Evolutionary conservation across 805 yeast species (phyloP).

Genomic region (Debaryomyces castellii): DNA sequence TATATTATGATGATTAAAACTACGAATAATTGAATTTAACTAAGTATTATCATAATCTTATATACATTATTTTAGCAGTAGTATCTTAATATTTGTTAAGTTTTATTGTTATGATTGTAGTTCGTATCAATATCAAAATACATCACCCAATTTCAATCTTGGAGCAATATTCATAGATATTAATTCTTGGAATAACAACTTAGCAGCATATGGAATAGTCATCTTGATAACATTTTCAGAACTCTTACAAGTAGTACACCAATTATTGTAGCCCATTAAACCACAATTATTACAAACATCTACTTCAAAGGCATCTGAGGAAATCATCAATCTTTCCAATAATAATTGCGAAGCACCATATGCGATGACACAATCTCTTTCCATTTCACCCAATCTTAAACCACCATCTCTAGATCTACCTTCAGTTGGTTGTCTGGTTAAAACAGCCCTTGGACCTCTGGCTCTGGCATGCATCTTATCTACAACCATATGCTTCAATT

Average conservation of each 20-base stretch:
- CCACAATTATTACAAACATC: conserved; percentile 95
- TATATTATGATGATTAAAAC: too few species aligned
- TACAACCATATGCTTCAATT: conserved; percentile 96
- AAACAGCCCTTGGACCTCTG: conserved; percentile 96
- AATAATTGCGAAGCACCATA: conserved; percentile 96
- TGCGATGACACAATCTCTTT: conserved; percentile 98
- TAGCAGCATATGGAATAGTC: conserved; percentile 99
- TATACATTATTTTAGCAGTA: too few species aligned
- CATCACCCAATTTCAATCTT: conserved; percentile 84
- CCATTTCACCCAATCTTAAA: conserved; percentile 98
- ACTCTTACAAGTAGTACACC: conserved; percentile 96
- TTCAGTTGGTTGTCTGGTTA: conserved; percentile 97
- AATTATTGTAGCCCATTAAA: conserved; percentile 92
- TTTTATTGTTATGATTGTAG: too few species aligned
- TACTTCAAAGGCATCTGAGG: conserved; percentile 97
- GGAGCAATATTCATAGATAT: conserved; percentile 99
- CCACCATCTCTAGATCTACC: conserved; percentile 99
- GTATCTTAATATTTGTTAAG: background rate
- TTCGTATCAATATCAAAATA: conserved; percentile 44
- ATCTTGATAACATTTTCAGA: conserved; percentile 83
- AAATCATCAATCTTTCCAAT: conserved; percentile 90
- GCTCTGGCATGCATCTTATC: conserved; percentile 99
- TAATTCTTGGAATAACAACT: conserved; percentile 92
- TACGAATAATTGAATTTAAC: too few species aligned
- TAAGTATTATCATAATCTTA: too few species aligned